Evolutionary conservation across 2,329 filamentous ascomycete genomes (phyloP).

Genomic region (Didymosphaeria variabile): DNA sequence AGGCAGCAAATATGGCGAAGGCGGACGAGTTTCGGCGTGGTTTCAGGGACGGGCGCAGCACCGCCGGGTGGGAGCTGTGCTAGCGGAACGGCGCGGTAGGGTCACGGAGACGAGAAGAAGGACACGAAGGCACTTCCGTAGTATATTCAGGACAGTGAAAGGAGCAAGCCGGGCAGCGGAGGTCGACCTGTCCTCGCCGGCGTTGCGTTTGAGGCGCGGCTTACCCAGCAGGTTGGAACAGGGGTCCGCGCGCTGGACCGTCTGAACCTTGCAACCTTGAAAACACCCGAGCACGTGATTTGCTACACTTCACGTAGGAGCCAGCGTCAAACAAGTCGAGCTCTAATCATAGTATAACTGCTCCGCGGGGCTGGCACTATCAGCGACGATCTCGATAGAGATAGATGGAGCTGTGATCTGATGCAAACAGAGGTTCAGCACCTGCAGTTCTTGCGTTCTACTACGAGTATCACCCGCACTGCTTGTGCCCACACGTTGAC

Average conservation of each 20-base stretch:
- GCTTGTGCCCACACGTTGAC: not conserved
- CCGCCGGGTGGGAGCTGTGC: slow-evolving; percentile 2
- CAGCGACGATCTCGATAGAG: not conserved
- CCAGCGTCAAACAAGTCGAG: not conserved
- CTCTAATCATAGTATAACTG: not conserved
- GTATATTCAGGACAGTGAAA: not conserved
- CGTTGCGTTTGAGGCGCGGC: slow-evolving; percentile 11
- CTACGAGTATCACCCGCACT: not conserved
- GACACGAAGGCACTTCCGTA: not conserved
- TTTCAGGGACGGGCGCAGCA: slow-evolving; percentile 31
- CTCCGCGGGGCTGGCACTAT: not conserved
- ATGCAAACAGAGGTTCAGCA: not conserved
- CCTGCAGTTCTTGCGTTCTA: not conserved
- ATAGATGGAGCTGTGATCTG: not conserved
- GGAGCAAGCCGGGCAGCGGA: not conserved
- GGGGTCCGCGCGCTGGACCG: not conserved
- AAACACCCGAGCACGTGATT: not conserved
- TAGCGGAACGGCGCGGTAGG: slow-evolving; percentile 13
- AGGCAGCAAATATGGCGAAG: slow-evolving; percentile 21
- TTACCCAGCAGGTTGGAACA: not conserved
- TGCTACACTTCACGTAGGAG: not conserved
- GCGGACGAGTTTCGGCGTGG: slow-evolving; percentile 24
- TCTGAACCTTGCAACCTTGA: not conserved
- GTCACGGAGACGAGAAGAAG: no score
- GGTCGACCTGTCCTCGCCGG: slow-evolving; percentile 5